Evolutionary conservation across 805 yeast genomes (phyloP), one percentile per base, ranked within the genome.

Genomic region (Suhomyces sp.): DNA sequence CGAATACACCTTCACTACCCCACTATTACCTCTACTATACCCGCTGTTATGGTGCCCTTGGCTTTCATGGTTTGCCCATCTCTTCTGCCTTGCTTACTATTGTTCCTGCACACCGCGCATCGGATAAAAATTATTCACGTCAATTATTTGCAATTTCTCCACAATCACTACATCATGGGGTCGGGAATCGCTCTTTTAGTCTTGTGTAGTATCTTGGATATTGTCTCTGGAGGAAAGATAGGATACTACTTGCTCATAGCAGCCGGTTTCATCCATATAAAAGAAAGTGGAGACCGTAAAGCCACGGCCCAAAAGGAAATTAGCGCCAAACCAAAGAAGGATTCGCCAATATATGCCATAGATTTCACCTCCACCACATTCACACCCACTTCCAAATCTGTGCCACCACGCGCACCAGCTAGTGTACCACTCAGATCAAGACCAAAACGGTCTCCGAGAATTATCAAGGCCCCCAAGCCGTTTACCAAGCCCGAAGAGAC

Each of bases 301-400:
- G 25, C 25, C 13, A 17, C 24, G 0, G 17, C 12, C 10, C 12
- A 27, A 10, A 31, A 20, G 25, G 17, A 31, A 22, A n/a, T 35
- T 12, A 40, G 48, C 17, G 43, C 40, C 8, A 19, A 24, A 17
- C n/a, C 46, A n/a, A 44, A 29, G 22, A 45, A 44, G 29, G 29
- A 17, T n/a, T 68, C 74, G 25, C 73, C 72, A 1, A 70, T 75
- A 33, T 68, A 67, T 57, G 79, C 71, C 9, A 69, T 75, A 7
- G 79, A 75, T 56, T 75, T 73, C 61, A 75, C 79, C 13, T 65
- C 76, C 9, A 63, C 71, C 3, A 40, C 67, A 12, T 65, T 61
- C 50, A 57, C 66, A 12, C 66, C 73, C 4, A 29, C 54, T n/a
- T 55, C 53, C 5, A 57, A 65, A 25, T 60, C 69, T 2, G 31